phyloP scores from a whole-genome alignment of 257 asterid species.

The Jaltomata sinuosa region DNA sequence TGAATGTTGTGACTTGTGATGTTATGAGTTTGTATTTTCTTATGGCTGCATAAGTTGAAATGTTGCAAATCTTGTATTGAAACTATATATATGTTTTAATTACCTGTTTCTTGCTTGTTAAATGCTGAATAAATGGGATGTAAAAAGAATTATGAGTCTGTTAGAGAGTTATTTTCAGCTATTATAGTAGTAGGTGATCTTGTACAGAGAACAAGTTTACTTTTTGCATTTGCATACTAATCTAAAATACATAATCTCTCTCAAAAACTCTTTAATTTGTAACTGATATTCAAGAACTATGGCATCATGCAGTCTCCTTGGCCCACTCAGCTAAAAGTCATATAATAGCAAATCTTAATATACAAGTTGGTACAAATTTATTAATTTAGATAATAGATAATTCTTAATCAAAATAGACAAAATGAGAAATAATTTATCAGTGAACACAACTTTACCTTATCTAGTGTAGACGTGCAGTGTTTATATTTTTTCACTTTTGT shows the following conservation, averaged over 20 bases:
- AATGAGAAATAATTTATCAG: not conserved
- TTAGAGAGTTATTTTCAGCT: slow-evolving; percentile 24
- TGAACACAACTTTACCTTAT: slow-evolving; percentile 45
- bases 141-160: slow-evolving; percentile 43
- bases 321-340: slow-evolving; percentile 91
- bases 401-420: not conserved
- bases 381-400: not conserved
- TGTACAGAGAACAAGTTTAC: slow-evolving; percentile 73
- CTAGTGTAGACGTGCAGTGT: no score
- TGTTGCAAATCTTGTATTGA: no score
- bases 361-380: not conserved
- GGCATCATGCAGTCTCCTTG: slow-evolving; percentile 94
- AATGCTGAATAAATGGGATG: slow-evolving; percentile 2
- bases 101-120: not conserved
- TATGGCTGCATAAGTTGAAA: no score
- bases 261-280: slow-evolving; percentile 85
- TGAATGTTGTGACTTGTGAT: no score
- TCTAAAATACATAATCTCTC: slow-evolving; percentile 80
- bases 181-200: slow-evolving; percentile 65
- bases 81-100: no score
- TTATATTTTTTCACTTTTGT: no score
- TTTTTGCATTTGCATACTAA: slow-evolving; percentile 96
- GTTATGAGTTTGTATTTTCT: no score
- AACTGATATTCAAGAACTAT: slow-evolving; percentile 92
- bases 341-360: no score